Percentiles rank a stretch among this genome's conserved stretches.
These are phyloP conservation scores for Zygosaccharomyces lentus DNA, from an alignment of 805 yeast species.

Conservation along the genomic window DNA sequence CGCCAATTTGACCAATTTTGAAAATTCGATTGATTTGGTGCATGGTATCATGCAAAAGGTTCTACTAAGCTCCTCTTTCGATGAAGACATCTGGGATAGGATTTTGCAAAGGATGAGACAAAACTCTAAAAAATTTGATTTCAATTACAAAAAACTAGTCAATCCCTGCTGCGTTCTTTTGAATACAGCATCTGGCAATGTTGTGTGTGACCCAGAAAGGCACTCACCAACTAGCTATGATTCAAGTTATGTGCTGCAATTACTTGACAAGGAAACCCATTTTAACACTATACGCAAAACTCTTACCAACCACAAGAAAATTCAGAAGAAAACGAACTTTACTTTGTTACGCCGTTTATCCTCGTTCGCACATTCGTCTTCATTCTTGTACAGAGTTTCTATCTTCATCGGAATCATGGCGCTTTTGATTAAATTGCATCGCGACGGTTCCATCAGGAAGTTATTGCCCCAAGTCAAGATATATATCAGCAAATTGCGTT, in stretches of 20 bases:
- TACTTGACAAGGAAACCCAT: slow-evolving; percentile 20
- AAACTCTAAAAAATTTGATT: slow-evolving; percentile 5
- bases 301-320: slow-evolving; percentile 3
- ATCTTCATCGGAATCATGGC: slow-evolving; percentile 15
- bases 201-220: not conserved
- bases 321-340: slow-evolving; percentile 1
- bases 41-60: slow-evolving; percentile 43
- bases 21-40: slow-evolving; percentile 33
- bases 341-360: slow-evolving; percentile 9
- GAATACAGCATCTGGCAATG: slow-evolving; percentile 24
- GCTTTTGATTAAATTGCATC: slow-evolving; percentile 9
- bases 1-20: slow-evolving; percentile 23
- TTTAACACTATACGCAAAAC: slow-evolving; percentile 16
- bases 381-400: slow-evolving; percentile 14
- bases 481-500: slow-evolving; percentile 7
- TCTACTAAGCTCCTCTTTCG: slow-evolving; percentile 21
- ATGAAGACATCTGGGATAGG: slow-evolving; percentile 18
- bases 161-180: slow-evolving; percentile 31
- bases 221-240: slow-evolving; percentile 4
- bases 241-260: slow-evolving; percentile 6
- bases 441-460: slow-evolving; percentile 7
- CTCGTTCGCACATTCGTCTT: slow-evolving; percentile 7
- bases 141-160: slow-evolving; percentile 13
- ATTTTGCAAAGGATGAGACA: slow-evolving; percentile 12
- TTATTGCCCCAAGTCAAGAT: slow-evolving; percentile 10